Evolutionary conservation across 768 basidiomycete species (phyloP).

Genomic region (Naganishia randhawae): DNA sequence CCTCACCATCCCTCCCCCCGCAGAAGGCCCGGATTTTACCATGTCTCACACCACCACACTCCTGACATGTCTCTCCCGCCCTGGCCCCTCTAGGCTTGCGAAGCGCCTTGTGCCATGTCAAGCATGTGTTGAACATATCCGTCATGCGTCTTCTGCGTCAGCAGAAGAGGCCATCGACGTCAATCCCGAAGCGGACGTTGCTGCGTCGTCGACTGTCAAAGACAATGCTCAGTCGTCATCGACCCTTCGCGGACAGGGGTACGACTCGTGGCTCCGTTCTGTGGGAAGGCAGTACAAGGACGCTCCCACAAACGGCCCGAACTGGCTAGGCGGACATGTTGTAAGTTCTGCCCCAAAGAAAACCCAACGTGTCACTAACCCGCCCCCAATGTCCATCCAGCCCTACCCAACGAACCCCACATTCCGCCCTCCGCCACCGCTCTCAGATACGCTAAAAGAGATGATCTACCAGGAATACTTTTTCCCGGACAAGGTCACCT

Average conservation of each 20-base stretch:
- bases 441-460: constrained; percentile 42
- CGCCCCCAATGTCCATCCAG: constrained; percentile 29
- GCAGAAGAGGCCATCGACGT: background rate
- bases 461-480: constrained; percentile 36
- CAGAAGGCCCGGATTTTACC: constrained; percentile 1
- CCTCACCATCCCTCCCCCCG: background rate
- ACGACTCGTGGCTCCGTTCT: constrained; percentile 34
- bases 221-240: no score
- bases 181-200: background rate
- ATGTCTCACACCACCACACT: constrained; percentile 5
- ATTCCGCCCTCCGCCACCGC: constrained; percentile 48
- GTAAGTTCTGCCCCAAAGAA: constrained; percentile 37
- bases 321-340: constrained; percentile 44
- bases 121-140: constrained; percentile 17
- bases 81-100: constrained; percentile 29
- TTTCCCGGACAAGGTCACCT: constrained; percentile 18
- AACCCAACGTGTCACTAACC: background rate
- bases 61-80: constrained; percentile 25
- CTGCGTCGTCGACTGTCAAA: background rate
- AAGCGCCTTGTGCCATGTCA: constrained; percentile 14
- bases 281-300: constrained; percentile 34
- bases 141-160: constrained; percentile 17
- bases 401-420: constrained; percentile 47
- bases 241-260: constrained; percentile 17
- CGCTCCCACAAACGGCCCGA: constrained; percentile 38